Evolutionary conservation across 2,329 filamentous ascomycete species (phyloP).

Genomic region (Botryotinia calthae): DNA sequence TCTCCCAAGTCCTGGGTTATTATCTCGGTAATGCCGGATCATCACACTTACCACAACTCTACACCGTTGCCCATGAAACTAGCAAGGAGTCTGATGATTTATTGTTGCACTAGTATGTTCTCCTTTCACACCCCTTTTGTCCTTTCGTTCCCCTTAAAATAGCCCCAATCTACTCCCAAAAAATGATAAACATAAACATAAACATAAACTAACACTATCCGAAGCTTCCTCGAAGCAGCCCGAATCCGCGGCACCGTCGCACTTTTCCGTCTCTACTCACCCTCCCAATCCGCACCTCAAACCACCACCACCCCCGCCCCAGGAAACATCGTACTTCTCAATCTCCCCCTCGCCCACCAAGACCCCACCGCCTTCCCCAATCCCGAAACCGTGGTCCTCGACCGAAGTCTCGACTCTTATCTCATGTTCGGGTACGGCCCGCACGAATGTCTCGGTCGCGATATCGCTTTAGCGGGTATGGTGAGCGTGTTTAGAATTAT

Average conservation of each 20-base stretch:
- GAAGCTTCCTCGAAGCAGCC: conserved; percentile 65
- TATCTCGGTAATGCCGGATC: conserved; percentile 59
- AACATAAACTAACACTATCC: neutral
- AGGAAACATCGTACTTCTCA: conserved; percentile 62
- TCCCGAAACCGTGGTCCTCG: conserved; percentile 58
- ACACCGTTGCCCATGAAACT: conserved; percentile 55
- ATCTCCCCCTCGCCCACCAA: conserved; percentile 55
- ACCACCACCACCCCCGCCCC: conserved; percentile 46
- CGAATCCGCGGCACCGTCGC: conserved; percentile 63
- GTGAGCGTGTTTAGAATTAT: conserved; percentile 43
- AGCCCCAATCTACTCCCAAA: no score
- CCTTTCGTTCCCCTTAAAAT: neutral
- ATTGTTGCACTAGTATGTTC: conserved; percentile 55
- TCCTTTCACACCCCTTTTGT: neutral
- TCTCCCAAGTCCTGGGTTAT: conserved; percentile 71
- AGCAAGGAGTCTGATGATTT: conserved; percentile 58
- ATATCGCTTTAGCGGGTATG: conserved; percentile 59
- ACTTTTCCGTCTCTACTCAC: conserved; percentile 48
- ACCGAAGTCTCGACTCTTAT: conserved; percentile 61
- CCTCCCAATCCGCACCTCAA: neutral
- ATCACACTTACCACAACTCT: conserved; percentile 58
- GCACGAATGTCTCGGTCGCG: conserved; percentile 63
- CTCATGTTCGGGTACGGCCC: conserved; percentile 62
- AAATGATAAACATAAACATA: neutral
- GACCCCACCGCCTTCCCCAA: conserved; percentile 59